These are phyloP conservation scores for Trichoderma afroharzianum DNA, from an alignment of 2,329 filamentous ascomycete species.

Conservation along the genomic window DNA sequence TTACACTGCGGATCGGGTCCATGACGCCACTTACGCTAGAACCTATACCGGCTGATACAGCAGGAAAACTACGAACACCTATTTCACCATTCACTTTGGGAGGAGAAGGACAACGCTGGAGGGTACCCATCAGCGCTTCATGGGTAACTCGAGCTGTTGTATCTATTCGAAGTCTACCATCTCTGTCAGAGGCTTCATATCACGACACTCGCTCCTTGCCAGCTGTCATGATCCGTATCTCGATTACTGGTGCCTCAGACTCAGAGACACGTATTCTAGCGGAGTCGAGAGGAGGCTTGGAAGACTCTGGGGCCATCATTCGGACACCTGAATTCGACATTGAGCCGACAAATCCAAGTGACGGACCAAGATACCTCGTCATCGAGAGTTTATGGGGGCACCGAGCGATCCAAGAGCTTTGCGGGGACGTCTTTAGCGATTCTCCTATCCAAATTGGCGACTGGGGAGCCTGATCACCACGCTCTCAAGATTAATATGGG, in stretches of 20 bases:
- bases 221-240: constrained; percentile 61
- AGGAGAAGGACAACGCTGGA: constrained; percentile 37
- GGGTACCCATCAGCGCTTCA: constrained; percentile 37
- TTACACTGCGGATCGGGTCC: constrained; percentile 71
- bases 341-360: constrained; percentile 54
- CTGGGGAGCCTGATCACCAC: constrained; percentile 37
- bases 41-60: constrained; percentile 67
- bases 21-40: constrained; percentile 52
- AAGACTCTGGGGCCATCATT: constrained; percentile 62
- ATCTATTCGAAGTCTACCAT: constrained; percentile 30
- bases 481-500: not conserved
- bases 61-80: constrained; percentile 65
- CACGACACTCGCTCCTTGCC: constrained; percentile 32
- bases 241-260: constrained; percentile 68
- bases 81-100: constrained; percentile 55
- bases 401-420: constrained; percentile 41
- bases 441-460: constrained; percentile 40
- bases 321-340: constrained; percentile 73
- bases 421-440: constrained; percentile 51
- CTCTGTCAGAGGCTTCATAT: constrained; percentile 22
- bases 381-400: constrained; percentile 71
- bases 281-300: constrained; percentile 69
- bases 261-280: constrained; percentile 63
- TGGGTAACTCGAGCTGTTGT: constrained; percentile 56
- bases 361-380: constrained; percentile 70